Conservation (phyloP, 805 yeast species). For the Candida anglica region DNA sequence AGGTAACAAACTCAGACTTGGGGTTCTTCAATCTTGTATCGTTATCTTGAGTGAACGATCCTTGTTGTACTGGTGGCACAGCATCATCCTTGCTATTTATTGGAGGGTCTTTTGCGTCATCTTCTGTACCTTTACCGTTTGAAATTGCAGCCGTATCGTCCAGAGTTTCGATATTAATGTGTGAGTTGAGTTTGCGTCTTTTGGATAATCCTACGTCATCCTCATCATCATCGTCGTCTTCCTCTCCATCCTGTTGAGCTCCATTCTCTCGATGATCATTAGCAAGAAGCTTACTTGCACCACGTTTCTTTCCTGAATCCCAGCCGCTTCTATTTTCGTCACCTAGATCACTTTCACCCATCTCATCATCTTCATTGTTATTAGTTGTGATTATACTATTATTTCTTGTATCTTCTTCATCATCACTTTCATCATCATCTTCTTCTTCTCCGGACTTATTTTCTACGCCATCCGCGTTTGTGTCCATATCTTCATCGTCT, state of each 20-base stretch:
- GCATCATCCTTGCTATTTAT: slow-evolving; percentile 27
- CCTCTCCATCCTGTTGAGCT: slow-evolving; percentile 6
- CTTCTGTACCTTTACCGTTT: slow-evolving; percentile 9
- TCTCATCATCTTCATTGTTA: slow-evolving; percentile 7
- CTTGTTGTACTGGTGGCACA: slow-evolving; percentile 45
- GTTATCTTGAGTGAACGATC: slow-evolving; percentile 45
- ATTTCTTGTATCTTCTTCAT: slow-evolving; percentile 5
- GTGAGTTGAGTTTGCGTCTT: slow-evolving; percentile 4
- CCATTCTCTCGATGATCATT: no score
- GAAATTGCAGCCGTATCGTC: slow-evolving; percentile 5
- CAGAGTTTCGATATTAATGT: not conserved
- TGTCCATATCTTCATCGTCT: slow-evolving; percentile 6
- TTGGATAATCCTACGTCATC: slow-evolving; percentile 7
- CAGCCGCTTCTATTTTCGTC: no score
- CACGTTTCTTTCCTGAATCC: not conserved
- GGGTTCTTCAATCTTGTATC: slow-evolving; percentile 67
- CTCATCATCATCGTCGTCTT: slow-evolving; percentile 8
- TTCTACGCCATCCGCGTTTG: slow-evolving; percentile 3
- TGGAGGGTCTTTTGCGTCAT: no score
- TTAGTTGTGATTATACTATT: no score
- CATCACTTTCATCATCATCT: slow-evolving; percentile 6
- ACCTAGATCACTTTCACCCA: slow-evolving; percentile 4
- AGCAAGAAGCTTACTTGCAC: not conserved
- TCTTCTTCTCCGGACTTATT: slow-evolving; percentile 4
- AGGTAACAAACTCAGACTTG: slow-evolving; percentile 67